Conservation (phyloP, 1,139 yeast genomes). For the Eremothecium cymbalariae region DNA sequence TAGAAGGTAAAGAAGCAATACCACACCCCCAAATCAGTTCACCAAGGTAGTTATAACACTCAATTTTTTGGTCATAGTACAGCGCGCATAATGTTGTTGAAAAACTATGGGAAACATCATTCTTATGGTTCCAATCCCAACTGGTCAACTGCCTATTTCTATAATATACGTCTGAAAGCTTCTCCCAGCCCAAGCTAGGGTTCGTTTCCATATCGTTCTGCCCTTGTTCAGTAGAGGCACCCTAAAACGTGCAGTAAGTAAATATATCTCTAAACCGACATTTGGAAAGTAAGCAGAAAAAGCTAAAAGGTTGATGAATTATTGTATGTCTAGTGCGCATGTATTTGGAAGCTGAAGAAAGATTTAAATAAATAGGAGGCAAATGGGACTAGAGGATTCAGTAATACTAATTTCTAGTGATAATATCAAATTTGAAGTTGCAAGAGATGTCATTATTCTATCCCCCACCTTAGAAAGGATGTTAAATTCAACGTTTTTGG, state of each 20-base stretch:
- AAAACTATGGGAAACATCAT: slow-evolving; percentile 14
- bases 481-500: slow-evolving; percentile 35
- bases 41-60: slow-evolving; percentile 22
- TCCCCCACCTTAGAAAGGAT: slow-evolving; percentile 72
- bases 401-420: slow-evolving; percentile 74
- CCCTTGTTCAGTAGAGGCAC: too few species aligned
- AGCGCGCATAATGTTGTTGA: slow-evolving; percentile 21
- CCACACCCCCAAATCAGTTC: slow-evolving; percentile 12
- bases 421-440: slow-evolving; percentile 53
- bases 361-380: too few species aligned
- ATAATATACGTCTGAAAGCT: slow-evolving; percentile 54
- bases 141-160: slow-evolving; percentile 34
- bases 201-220: slow-evolving; percentile 20
- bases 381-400: slow-evolving; percentile 30
- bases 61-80: slow-evolving; percentile 15
- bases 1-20: slow-evolving; percentile 39
- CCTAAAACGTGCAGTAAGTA: too few species aligned
- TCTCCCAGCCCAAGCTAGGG: slow-evolving; percentile 55
- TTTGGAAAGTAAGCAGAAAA: too few species aligned
- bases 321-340: too few species aligned
- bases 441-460: slow-evolving; percentile 71
- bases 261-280: too few species aligned
- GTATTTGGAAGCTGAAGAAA: too few species aligned
- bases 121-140: slow-evolving; percentile 18
- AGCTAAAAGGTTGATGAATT: too few species aligned